These are phyloP conservation scores for Pleodorina starrii DNA, from an alignment of 139 green algal genomes.

Conservation along the genomic window DNA sequence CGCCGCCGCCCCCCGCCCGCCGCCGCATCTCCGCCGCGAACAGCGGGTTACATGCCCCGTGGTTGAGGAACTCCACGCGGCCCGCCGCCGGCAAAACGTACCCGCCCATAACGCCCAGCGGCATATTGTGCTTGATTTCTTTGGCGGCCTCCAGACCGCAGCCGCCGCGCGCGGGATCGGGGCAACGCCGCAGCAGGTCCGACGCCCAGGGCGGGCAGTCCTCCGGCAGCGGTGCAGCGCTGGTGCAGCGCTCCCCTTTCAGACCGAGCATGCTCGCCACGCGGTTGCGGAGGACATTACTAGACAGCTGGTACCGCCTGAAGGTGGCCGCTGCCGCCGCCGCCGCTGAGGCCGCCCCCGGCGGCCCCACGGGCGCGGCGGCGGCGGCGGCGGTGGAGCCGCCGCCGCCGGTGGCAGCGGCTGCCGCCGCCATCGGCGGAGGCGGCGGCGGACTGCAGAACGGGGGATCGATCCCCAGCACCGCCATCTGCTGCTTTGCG, in stretches of 20 bases:
- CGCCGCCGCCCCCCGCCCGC: too few species aligned
- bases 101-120: neutral
- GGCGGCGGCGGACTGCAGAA: too few species aligned
- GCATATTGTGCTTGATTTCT: neutral
- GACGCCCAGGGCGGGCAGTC: neutral
- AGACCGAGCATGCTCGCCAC: neutral
- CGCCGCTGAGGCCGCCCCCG: too few species aligned
- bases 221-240: neutral
- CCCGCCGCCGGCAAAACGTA: neutral
- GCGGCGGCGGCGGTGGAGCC: too few species aligned
- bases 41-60: neutral
- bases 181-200: neutral
- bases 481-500: neutral
- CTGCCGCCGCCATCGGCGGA: too few species aligned
- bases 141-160: neutral
- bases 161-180: neutral
- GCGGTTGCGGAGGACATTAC: neutral
- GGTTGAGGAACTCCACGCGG: neutral
- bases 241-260: neutral
- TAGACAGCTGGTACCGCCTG: neutral
- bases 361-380: too few species aligned
- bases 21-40: neutral
- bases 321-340: neutral
- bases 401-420: too few species aligned
- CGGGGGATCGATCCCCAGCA: neutral